phyloP scores from a whole-genome alignment of 2,329 filamentous ascomycete species.

The Botryosphaeria dothidea region DNA sequence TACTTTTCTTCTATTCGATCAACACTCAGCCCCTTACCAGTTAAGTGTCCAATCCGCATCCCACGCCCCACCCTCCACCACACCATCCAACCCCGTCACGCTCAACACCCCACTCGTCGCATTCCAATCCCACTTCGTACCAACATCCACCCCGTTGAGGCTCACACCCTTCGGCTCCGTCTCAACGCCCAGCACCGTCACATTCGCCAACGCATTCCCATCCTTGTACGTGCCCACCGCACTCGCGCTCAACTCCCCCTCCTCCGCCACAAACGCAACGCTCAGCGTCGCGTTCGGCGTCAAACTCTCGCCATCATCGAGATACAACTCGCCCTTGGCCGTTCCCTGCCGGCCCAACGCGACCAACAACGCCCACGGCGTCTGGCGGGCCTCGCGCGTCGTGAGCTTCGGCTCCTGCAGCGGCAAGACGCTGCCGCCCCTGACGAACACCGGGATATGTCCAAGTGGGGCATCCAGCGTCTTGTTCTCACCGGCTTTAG shows the following conservation, averaged over 20 bases:
- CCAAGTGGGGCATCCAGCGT: constrained; percentile 63
- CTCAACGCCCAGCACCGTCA: constrained; percentile 63
- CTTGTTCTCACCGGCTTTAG: constrained; percentile 56
- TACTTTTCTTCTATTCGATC: neutral
- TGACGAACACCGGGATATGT: constrained; percentile 71
- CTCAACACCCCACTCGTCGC: constrained; percentile 49
- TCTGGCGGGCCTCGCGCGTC: constrained; percentile 62
- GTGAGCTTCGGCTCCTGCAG: constrained; percentile 69
- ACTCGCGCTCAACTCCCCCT: constrained; percentile 48
- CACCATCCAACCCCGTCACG: constrained; percentile 51
- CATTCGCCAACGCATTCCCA: constrained; percentile 59
- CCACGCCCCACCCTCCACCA: constrained; percentile 62
- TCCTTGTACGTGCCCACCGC: constrained; percentile 58
- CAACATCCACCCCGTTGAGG: constrained; percentile 33
- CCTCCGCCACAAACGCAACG: constrained; percentile 52
- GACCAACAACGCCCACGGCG: constrained; percentile 67
- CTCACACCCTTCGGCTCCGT: constrained; percentile 42
- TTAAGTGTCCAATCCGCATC: constrained; percentile 56
- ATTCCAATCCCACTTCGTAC: constrained; percentile 52
- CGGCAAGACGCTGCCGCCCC: constrained; percentile 68
- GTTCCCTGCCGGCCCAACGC: constrained; percentile 57
- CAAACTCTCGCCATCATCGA: constrained; percentile 74
- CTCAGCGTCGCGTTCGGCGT: constrained; percentile 56
- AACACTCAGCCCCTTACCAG: constrained; percentile 43
- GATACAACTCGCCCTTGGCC: constrained; percentile 65